Conservation (phyloP, 306 rosid genomes). For the Crotalaria pallida region DNA sequence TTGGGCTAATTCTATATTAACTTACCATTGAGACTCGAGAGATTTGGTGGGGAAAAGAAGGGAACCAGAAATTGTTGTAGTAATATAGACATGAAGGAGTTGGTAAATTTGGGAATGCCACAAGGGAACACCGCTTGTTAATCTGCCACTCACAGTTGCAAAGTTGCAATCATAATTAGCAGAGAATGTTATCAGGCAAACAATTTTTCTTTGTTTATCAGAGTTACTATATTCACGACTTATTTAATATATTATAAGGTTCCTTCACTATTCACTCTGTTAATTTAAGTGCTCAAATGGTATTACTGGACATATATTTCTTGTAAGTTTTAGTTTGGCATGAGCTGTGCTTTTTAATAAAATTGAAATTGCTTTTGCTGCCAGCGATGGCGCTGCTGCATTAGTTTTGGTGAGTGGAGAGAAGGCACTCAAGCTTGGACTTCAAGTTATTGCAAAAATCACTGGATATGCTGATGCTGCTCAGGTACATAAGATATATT, state of each 20-base stretch:
- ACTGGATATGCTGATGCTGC: conserved; percentile 96
- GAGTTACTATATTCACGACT: background rate
- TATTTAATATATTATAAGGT: background rate
- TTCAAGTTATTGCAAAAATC: conserved; percentile 88
- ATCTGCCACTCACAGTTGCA: background rate
- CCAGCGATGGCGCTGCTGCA: conserved; percentile 99
- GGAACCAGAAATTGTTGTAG: background rate
- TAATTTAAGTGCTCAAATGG: conserved; percentile 6
- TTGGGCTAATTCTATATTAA: background rate
- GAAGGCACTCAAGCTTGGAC: conserved; percentile 76
- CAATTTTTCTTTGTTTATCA: background rate
- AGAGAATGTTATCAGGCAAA: background rate
- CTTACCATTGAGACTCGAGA: background rate
- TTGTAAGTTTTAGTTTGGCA: conserved; percentile 17
- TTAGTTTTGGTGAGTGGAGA: conserved; percentile 94
- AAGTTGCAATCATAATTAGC: background rate
- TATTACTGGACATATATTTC: background rate
- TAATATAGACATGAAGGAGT: background rate
- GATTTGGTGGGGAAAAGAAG: background rate
- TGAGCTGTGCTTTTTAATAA: conserved; percentile 12
- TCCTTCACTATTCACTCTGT: background rate
- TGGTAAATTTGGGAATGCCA: background rate
- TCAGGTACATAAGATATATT: conserved; percentile 50
- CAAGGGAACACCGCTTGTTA: background rate
- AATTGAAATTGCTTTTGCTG: conserved; percentile 17